Conservation (phyloP, 2,329 filamentous ascomycete species). For the Lasiodiplodia theobromae region DNA sequence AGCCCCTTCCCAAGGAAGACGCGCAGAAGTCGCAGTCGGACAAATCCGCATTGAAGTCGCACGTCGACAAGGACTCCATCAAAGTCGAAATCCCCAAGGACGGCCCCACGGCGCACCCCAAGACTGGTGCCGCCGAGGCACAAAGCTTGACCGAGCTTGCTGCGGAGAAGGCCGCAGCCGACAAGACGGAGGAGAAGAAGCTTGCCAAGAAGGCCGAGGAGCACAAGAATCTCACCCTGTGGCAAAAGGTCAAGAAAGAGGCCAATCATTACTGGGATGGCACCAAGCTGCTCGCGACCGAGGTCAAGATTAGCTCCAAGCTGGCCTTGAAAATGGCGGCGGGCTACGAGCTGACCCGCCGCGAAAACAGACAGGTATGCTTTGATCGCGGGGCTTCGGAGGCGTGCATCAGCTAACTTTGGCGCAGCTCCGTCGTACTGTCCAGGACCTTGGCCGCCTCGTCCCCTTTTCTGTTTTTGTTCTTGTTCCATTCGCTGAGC, state of each 20-base stretch:
- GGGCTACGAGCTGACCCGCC: constrained; percentile 92
- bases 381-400: constrained; percentile 12
- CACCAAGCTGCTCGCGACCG: constrained; percentile 89
- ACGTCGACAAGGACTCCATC: constrained; percentile 35
- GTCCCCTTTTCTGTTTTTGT: constrained; percentile 97
- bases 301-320: constrained; percentile 90
- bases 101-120: constrained; percentile 53
- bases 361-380: constrained; percentile 82
- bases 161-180: constrained; percentile 62
- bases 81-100: constrained; percentile 42
- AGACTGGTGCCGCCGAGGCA: constrained; percentile 56
- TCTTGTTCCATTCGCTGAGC: constrained; percentile 94
- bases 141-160: constrained; percentile 68
- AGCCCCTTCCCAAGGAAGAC: constrained; percentile 68
- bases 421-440: constrained; percentile 77
- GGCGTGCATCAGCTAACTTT: not conserved
- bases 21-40: constrained; percentile 53
- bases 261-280: constrained; percentile 96
- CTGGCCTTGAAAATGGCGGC: constrained; percentile 97
- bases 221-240: constrained; percentile 84
- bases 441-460: constrained; percentile 89
- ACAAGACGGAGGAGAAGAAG: constrained; percentile 61
- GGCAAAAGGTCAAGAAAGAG: constrained; percentile 95
- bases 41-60: constrained; percentile 31
- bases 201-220: constrained; percentile 71